phyloP scores from a whole-genome alignment of 345 rosid species.

The Heritiera littoralis region DNA sequence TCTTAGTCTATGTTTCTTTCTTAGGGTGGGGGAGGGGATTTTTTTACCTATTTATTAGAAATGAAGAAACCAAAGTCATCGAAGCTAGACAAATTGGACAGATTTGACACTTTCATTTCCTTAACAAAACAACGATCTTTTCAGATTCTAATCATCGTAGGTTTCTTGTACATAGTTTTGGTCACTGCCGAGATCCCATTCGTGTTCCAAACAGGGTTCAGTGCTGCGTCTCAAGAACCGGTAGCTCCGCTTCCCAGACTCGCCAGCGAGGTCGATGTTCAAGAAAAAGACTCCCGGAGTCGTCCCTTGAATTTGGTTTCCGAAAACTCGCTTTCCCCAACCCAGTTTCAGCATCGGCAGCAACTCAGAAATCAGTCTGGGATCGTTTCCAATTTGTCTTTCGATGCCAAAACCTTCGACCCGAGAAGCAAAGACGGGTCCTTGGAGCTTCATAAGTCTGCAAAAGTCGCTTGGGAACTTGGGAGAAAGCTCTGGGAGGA shows the following conservation, averaged over 20 bases:
- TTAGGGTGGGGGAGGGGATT: background rate
- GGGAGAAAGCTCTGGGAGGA: constrained; percentile 75
- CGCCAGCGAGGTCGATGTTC: constrained; percentile 49
- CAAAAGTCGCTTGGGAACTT: constrained; percentile 67
- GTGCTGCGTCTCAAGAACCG: constrained; percentile 50
- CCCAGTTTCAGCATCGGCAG: constrained; percentile 23
- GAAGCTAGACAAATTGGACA: constrained; percentile 43
- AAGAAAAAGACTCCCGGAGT: constrained; percentile 46
- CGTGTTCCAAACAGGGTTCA: constrained; percentile 56
- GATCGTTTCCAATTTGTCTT: constrained; percentile 56
- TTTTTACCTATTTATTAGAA: background rate
- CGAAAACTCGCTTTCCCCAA: constrained; percentile 37
- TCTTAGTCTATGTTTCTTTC: background rate
- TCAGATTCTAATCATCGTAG: constrained; percentile 60
- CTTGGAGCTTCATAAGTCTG: constrained; percentile 73
- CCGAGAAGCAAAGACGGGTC: constrained; percentile 57
- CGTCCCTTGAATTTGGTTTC: constrained; percentile 59
- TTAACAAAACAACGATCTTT: constrained; percentile 66
- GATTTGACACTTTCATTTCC: constrained; percentile 44
- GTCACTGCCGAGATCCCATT: constrained; percentile 81
- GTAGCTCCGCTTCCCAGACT: constrained; percentile 46
- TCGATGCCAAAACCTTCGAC: constrained; percentile 56
- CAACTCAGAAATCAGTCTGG: constrained; percentile 6
- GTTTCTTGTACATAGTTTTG: constrained; percentile 54
- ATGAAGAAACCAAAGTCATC: constrained; percentile 66